Percentiles rank a stretch among this genome's conserved stretches.
Conservation (phyloP, 257 asterid species). For the Cynanchum wilfordii region DNA sequence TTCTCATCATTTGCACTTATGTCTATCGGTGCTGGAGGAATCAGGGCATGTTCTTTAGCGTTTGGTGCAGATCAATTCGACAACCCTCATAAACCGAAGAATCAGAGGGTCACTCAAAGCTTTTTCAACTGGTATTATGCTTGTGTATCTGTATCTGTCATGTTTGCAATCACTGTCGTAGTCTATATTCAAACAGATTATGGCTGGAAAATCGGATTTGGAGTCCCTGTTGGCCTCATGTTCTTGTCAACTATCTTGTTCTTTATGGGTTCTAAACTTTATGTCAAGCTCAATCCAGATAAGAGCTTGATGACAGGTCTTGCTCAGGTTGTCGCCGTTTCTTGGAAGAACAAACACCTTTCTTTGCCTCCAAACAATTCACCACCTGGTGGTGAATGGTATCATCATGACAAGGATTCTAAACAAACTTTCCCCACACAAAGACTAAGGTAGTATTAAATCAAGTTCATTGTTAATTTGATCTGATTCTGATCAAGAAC, state of each 20-base stretch:
- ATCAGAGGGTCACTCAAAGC: constrained; percentile 44
- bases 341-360: constrained; percentile 47
- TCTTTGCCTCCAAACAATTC: constrained; percentile 19
- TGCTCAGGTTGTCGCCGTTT: constrained; percentile 37
- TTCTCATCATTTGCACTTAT: constrained; percentile 48
- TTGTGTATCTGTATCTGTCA: constrained; percentile 43
- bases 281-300: constrained; percentile 37
- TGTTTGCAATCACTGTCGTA: constrained; percentile 45
- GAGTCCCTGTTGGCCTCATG: constrained; percentile 58
- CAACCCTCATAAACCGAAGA: constrained; percentile 44
- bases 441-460: constrained; percentile 33
- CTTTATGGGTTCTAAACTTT: constrained; percentile 44
- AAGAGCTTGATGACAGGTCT: constrained; percentile 56
- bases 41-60: constrained; percentile 69
- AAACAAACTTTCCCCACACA: constrained; percentile 33
- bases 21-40: constrained; percentile 68
- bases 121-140: constrained; percentile 72
- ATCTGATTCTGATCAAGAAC: not conserved
- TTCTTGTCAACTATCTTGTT: constrained; percentile 35
- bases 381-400: constrained; percentile 13
- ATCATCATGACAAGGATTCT: constrained; percentile 31
- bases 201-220: constrained; percentile 69
- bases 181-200: constrained; percentile 47
- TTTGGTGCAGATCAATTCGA: constrained; percentile 82
- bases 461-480: not conserved